Conservation (phyloP, 2,329 filamentous ascomycete species). For the Fusarium clavum region DNA sequence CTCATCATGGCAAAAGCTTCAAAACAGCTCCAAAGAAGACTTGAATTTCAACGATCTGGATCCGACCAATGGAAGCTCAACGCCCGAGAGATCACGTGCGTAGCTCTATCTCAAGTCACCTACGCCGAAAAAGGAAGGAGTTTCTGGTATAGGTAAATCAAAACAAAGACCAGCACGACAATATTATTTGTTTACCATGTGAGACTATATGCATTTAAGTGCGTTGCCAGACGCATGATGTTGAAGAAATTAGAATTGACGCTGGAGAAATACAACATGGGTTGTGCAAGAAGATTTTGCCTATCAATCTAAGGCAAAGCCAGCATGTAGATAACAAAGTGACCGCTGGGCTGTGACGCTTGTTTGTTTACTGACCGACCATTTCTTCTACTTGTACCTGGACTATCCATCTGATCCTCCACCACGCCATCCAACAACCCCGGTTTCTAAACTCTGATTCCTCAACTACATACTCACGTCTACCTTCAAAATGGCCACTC, state of each 20-base stretch:
- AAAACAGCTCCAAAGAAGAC: neutral
- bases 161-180: constrained; percentile 21
- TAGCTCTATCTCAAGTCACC: neutral
- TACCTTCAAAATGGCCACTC: constrained; percentile 53
- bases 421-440: constrained; percentile 42
- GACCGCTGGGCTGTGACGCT: constrained; percentile 39
- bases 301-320: neutral
- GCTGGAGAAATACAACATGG: constrained; percentile 27
- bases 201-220: constrained; percentile 11
- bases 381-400: constrained; percentile 26
- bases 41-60: neutral
- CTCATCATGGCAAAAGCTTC: neutral
- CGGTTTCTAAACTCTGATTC: constrained; percentile 38
- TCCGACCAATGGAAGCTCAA: neutral
- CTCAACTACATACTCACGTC: constrained; percentile 29
- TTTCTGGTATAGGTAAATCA: constrained; percentile 37
- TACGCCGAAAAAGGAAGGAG: constrained; percentile 46
- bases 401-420: constrained; percentile 13
- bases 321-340: constrained; percentile 42
- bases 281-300: constrained; percentile 27
- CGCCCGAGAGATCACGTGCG: constrained; percentile 19
- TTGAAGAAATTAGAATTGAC: constrained; percentile 24
- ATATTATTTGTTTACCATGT: constrained; percentile 12
- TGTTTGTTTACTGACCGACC: constrained; percentile 49
- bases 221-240: constrained; percentile 14